Base-by-base conservation (phyloP, 2,329 filamentous ascomycete genomes). In the Fusarium duplospermum region DNA sequence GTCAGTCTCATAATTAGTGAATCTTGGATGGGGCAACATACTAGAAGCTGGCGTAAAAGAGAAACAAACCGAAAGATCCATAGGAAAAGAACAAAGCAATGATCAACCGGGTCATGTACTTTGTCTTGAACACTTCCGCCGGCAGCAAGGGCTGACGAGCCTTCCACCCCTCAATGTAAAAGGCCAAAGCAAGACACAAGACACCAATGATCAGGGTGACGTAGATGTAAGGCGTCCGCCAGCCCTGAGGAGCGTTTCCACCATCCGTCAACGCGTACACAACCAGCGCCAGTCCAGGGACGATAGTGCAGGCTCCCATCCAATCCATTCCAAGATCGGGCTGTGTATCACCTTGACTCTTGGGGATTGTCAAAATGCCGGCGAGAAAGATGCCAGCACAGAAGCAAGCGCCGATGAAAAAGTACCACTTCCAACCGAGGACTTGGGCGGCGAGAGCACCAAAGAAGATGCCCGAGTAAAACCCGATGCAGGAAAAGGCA, bases 261-360 rank as follows among this genome's bases (percentile, higher is more conserved):
- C 91, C 91, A 57, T 94, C 91, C 0, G 93, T 95, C 61, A 96
- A 88, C 0, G 93, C 92, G 76, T 92, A 96, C 0, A 94, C 91
- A 72, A 94, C 85, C 29, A 96, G 86, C 2, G 93, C 86, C 14
- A 95, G 81, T 0, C 92, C 93, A 0, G 87, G 86, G 0, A 93
- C 86, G 18, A 92, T 91, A 16, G 91, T 88, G 3, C 81, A 78
- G 2, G 88, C 83, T 0, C 93, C 93, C 66, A 86, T 83, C 88
- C 91, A 94, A 79, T 95, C 93, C 92, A 95, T 94, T 35, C 73
- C 73, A 9, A 82, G 64, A 2, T 52, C 58, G 2, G 74, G 64
- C 18, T 79, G 74, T 2, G 76, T 57, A 13, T 81, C 38, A 61
- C 77, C 69, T 61, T 81, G 76, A 45, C 80, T 77, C 6, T 77